Conservation (phyloP, 306 rosid species). For the Begonia loranthoides region DNA sequence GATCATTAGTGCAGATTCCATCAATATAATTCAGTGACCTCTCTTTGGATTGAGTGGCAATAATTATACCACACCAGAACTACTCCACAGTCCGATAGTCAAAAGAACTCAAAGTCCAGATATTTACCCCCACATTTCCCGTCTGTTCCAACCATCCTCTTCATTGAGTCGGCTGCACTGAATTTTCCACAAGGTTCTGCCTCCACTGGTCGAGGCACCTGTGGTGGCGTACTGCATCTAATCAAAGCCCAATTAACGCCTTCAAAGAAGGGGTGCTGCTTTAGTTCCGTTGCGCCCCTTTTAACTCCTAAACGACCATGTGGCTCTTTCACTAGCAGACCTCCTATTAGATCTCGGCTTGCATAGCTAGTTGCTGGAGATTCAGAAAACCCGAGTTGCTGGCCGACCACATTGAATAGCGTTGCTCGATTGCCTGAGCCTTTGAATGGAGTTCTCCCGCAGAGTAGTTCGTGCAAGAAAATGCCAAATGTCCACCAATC, state of each 20-base stretch:
- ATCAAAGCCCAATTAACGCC: constrained; percentile 93
- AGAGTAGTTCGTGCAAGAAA: constrained; percentile 81
- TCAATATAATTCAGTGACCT: too few relatives aligned
- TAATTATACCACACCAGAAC: too few relatives aligned
- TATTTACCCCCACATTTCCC: constrained; percentile 68
- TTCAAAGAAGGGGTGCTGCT: constrained; percentile 88
- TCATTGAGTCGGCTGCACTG: constrained; percentile 37
- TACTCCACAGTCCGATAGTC: constrained; percentile 10
- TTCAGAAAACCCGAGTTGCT: constrained; percentile 69
- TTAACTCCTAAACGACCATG: constrained; percentile 81
- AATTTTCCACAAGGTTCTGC: constrained; percentile 41
- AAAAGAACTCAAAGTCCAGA: constrained; percentile 96
- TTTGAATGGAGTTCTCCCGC: constrained; percentile 91
- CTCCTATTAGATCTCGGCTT: constrained; percentile 67
- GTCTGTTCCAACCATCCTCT: constrained; percentile 61
- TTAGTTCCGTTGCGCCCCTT: constrained; percentile 86
- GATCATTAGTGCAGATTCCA: too few relatives aligned
- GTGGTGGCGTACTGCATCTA: constrained; percentile 87
- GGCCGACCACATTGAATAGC: constrained; percentile 86
- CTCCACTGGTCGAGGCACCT: constrained; percentile 75
- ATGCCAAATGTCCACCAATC: constrained; percentile 99
- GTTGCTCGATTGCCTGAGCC: constrained; percentile 96
- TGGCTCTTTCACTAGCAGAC: constrained; percentile 82
- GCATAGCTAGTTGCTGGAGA: constrained; percentile 73
- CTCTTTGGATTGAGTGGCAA: too few relatives aligned